Evolutionary conservation across 1,284 basidiomycete species (phyloP), one percentile per base, ranked within the genome.

Genomic region (Pyrrhoderma lamaoense): DNA sequence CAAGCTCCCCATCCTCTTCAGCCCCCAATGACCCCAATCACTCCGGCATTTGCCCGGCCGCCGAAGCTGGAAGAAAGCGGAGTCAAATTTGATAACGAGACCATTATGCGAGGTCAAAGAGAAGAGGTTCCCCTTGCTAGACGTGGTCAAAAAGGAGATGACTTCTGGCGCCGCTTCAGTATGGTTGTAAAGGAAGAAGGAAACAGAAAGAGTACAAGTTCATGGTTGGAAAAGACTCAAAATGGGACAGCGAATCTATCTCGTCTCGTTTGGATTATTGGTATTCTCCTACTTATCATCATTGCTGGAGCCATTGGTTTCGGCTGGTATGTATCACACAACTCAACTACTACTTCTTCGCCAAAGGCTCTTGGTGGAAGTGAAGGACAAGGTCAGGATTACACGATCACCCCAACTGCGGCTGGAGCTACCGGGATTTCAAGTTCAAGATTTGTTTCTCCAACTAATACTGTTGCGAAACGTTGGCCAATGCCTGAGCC

Each of bases 111-210:
- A 19, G 76, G 81, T 1, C 72, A 82, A 42, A 70, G 70, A 2
- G 88, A 89, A 64, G 85, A 82, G 44, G 76, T 79, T 1, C 64
- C 85, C 1, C 64, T 88, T 16, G 80, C 82, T 2, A 72, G 70
- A 43, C 71, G 80, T 27, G 83, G 84, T 2, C 77, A 84, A 58
- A 78, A 73, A 51, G 85, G 85, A 1, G 86, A 90, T 59, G 82
- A 89, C 59, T 90, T 90, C 67, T 90, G 87, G 87, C 72, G 85
- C 52, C 72, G 88, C 42, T 90, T 90, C 66, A 87, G 83, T 56
- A 88, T 89, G 72, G 79, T 90, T 56, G 85, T 79, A 7, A 85
- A 80, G 62, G 78, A 82, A 55, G 80, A 85, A 57, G 68, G 67
- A 56, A 62, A 61, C 48, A 74, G 71, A 54, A 66, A 74, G 61